Percentiles rank a stretch among this genome's conserved stretches.
phyloP scores from a whole-genome alignment of 2,329 filamentous ascomycete genomes.

The Aspergillus piperis region DNA sequence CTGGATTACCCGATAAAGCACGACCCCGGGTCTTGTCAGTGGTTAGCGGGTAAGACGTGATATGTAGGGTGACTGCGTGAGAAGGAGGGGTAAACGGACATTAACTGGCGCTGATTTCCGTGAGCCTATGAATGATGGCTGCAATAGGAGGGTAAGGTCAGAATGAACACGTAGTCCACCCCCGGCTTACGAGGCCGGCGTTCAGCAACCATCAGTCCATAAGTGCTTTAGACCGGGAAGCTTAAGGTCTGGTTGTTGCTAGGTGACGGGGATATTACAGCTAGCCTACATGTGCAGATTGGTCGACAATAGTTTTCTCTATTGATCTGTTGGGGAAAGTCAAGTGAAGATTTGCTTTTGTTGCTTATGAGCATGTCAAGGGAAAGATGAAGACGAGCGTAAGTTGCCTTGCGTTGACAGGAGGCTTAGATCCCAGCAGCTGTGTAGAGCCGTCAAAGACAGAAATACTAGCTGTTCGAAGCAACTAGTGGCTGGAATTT shows the following conservation, averaged over 20 bases:
- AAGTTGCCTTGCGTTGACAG: not conserved
- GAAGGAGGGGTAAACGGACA: conserved; percentile 13
- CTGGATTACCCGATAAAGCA: conserved; percentile 7
- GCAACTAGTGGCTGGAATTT: not conserved
- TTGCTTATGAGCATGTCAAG: no score
- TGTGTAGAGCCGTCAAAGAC: not conserved
- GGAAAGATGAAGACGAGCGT: not conserved
- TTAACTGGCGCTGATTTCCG: not conserved
- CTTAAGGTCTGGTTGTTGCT: not conserved
- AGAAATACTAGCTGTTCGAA: not conserved
- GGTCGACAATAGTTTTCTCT: not conserved
- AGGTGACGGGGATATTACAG: not conserved
- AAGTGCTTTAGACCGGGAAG: not conserved
- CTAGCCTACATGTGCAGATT: not conserved
- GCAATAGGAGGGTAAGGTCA: not conserved
- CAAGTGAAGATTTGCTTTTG: no score
- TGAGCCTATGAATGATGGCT: conserved; percentile 7
- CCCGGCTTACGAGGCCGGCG: conserved; percentile 6
- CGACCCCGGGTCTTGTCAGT: conserved; percentile 3
- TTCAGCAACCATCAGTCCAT: conserved; percentile 4
- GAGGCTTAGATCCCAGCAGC: not conserved
- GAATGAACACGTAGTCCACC: conserved; percentile 2
- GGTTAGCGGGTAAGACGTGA: conserved; percentile 7
- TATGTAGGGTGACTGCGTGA: conserved; percentile 11
- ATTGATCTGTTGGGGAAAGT: not conserved